Evolutionary conservation across 148 eudicot species (phyloP).

Genomic region (Heliosperma pusillum): DNA sequence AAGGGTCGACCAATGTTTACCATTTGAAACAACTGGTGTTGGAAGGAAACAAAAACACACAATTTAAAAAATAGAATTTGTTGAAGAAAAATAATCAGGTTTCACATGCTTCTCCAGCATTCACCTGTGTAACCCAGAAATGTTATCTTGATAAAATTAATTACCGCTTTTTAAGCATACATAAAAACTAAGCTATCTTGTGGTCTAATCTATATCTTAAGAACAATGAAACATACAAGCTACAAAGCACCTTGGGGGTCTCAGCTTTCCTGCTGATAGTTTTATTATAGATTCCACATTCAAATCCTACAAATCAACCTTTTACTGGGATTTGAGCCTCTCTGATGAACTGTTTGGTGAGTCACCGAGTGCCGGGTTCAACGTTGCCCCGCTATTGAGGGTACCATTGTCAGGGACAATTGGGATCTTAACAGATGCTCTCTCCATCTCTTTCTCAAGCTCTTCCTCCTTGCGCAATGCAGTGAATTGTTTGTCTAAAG

Average conservation of each 20-base stretch:
- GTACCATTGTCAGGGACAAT: slow-evolving; percentile 48
- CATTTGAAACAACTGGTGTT: neutral
- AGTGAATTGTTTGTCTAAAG: slow-evolving; percentile 83
- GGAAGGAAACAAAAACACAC: too few species aligned
- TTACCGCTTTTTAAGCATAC: neutral
- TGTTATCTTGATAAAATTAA: neutral
- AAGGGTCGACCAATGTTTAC: too few species aligned
- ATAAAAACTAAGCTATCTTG: neutral
- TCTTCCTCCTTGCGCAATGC: slow-evolving; percentile 81
- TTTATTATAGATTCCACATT: neutral
- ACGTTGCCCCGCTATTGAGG: slow-evolving; percentile 29
- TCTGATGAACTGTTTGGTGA: slow-evolving; percentile 43
- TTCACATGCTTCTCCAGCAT: neutral
- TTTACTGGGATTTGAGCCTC: slow-evolving; percentile 37
- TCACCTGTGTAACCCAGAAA: neutral
- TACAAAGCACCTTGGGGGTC: neutral
- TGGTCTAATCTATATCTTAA: neutral
- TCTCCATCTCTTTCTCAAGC: slow-evolving; percentile 92
- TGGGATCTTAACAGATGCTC: slow-evolving; percentile 71
- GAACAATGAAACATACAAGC: neutral
- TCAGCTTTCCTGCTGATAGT: neutral
- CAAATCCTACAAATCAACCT: slow-evolving; percentile 3
- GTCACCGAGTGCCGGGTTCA: slow-evolving; percentile 46
- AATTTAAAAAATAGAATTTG: neutral
- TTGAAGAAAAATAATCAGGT: neutral